phyloP scores from a whole-genome alignment of 1,139 yeast species.

The Zygosaccharomyces sapae region DNA sequence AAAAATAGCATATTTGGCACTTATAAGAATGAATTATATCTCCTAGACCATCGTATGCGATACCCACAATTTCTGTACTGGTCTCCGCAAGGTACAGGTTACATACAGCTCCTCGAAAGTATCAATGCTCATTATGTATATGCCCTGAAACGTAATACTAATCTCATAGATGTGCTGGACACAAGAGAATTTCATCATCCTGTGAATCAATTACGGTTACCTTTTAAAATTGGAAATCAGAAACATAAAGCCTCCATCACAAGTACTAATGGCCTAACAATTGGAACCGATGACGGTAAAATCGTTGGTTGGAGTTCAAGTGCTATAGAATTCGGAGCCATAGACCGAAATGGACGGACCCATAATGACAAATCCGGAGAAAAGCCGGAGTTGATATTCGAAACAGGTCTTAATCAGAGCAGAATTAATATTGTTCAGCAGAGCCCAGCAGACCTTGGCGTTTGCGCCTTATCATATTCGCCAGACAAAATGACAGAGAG shows the following conservation, averaged over 20 bases:
- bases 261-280: conserved; percentile 19
- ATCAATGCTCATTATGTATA: conserved; percentile 30
- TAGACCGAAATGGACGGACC: conserved; percentile 9
- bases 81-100: conserved; percentile 20
- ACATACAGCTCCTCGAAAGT: conserved; percentile 28
- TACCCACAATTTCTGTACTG: conserved; percentile 7
- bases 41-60: conserved; percentile 22
- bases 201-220: conserved; percentile 22
- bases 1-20: conserved; percentile 21
- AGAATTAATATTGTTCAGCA: conserved; percentile 23
- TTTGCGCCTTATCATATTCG: conserved; percentile 19
- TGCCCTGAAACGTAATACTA: conserved; percentile 24
- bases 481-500: conserved; percentile 18
- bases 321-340: conserved; percentile 32
- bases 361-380: conserved; percentile 1
- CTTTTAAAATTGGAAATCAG: conserved; percentile 24
- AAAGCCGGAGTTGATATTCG: conserved; percentile 7
- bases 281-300: conserved; percentile 24
- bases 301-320: conserved; percentile 27
- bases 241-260: conserved; percentile 26
- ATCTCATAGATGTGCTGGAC: conserved; percentile 28
- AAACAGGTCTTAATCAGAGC: conserved; percentile 5
- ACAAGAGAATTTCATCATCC: conserved; percentile 14
- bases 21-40: conserved; percentile 27
- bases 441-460: conserved; percentile 19